Conservation (phyloP, 2,329 filamentous ascomycete genomes). For the Trichoderma simmonsii region DNA sequence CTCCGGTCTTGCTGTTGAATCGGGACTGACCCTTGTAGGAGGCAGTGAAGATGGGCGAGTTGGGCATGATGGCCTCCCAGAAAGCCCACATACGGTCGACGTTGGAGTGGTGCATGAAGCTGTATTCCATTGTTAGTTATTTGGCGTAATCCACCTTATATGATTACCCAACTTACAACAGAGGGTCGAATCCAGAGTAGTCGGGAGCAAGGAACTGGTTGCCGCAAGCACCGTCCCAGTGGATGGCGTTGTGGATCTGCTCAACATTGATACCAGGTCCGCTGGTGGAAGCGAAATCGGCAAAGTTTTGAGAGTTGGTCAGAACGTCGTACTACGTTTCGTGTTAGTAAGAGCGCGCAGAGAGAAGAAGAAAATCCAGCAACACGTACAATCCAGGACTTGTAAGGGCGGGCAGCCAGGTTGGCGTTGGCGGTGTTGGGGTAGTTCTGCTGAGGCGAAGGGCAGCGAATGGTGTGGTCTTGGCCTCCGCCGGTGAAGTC, state of each 20-base stretch:
- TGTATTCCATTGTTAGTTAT: not conserved
- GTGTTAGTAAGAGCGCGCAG: slow-evolving; percentile 16
- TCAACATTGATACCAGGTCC: slow-evolving; percentile 41
- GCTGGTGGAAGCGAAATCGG: slow-evolving; percentile 35
- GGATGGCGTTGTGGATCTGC: slow-evolving; percentile 42
- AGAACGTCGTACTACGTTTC: slow-evolving; percentile 40
- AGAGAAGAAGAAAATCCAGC: not conserved
- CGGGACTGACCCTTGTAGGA: slow-evolving; percentile 35
- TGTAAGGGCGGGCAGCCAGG: slow-evolving; percentile 35
- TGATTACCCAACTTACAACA: slow-evolving; percentile 37
- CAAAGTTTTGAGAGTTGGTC: slow-evolving; percentile 35
- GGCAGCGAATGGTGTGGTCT: slow-evolving; percentile 41
- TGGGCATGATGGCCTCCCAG: slow-evolving; percentile 45
- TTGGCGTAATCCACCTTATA: not conserved
- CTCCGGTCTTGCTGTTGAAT: slow-evolving; percentile 41
- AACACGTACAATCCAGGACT: slow-evolving; percentile 40
- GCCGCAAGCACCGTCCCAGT: slow-evolving; percentile 41
- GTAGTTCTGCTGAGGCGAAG: slow-evolving; percentile 35
- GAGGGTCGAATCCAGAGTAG: slow-evolving; percentile 45
- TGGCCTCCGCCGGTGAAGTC: slow-evolving; percentile 29
- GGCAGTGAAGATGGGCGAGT: slow-evolving; percentile 33
- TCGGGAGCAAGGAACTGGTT: slow-evolving; percentile 39
- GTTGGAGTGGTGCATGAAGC: slow-evolving; percentile 47
- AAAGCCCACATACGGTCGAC: slow-evolving; percentile 63
- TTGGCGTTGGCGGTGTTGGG: slow-evolving; percentile 37